Evolutionary conservation across 1,284 basidiomycete genomes (phyloP), one percentile per base, ranked within the genome.

Genomic region (Caloboletus firmus): DNA sequence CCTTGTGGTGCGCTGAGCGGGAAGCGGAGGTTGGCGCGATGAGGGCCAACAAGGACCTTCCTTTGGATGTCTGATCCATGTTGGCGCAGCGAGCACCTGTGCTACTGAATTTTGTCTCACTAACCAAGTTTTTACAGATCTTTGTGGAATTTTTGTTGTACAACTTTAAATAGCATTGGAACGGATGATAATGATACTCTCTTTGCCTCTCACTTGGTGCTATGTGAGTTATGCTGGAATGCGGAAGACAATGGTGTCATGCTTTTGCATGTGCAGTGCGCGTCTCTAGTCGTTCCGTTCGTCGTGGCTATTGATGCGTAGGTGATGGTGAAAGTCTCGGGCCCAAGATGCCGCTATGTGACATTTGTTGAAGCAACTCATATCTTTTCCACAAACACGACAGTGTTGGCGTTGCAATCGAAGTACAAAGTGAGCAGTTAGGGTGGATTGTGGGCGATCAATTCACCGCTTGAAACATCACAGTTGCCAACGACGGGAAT

Each of bases 61-160:
- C 82, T 82, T 83, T 84, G 83, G 83, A 85, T 85, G 83, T 85
- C 83, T 85, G 82, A 85, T 71, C 71, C 61, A 66, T 71, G 59
- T 55, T 47, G 66, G 67, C 68, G 62, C 65, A 68, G 57, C 65
- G 35, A 47, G 50, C 54, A 40, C 42, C 41, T 17, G 7, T 51
- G 1, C 7, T 15, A 0, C 50, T 31, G n/a, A 13, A 9, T 39
- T 7, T 31, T 3, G 6, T 30, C 2, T n/a, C 15, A 24, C 58
- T 66, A 10, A 69, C 26, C 0, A 30, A 4, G 1, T 20, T 36
- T 26, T 40, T 24, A 22, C 42, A 68, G 67, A 24, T 45, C 8
- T 34, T 8, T 4, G 18, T 4, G 3, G 11, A 30, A 15, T 11
- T 7, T 35, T n/a, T 37, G 4, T 45, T 26, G 40, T 52, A 58